Conservation (phyloP, 2,329 filamentous ascomycete species). For the Arthrobotrys megalospora region DNA sequence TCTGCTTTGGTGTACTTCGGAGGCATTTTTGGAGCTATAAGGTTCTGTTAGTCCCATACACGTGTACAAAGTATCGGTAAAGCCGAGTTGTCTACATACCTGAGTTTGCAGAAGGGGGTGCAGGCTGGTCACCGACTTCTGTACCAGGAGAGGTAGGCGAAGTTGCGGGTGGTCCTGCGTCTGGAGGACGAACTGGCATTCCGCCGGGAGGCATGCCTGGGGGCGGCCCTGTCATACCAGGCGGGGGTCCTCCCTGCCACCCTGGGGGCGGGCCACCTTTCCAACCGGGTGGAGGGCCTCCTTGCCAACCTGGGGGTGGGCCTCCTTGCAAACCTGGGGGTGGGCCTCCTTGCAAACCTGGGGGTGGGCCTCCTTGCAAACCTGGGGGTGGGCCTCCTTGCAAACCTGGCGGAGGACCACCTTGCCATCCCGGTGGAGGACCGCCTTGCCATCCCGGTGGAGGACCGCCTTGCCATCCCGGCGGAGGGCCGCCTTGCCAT, state of each 20-base stretch:
- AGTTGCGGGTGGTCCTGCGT: conserved; percentile 5
- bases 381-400: conserved; percentile 48
- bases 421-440: conserved; percentile 50
- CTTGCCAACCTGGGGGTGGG: conserved; percentile 41
- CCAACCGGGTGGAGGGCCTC: conserved; percentile 48
- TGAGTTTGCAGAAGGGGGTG: conserved; percentile 42
- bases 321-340: conserved; percentile 49
- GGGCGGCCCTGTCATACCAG: conserved; percentile 47
- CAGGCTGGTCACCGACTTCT: conserved; percentile 22
- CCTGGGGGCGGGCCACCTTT: conserved; percentile 53
- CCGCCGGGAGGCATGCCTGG: conserved; percentile 42
- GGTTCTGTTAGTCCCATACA: conserved; percentile 18
- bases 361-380: conserved; percentile 44
- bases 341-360: conserved; percentile 44
- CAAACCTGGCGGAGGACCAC: conserved; percentile 42
- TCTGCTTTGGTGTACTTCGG: conserved; percentile 69
- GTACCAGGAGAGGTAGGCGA: conserved; percentile 32
- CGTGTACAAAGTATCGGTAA: conserved; percentile 1
- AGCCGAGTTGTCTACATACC: conserved; percentile 31
- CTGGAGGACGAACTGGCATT: conserved; percentile 31
- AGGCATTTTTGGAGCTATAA: conserved; percentile 48
- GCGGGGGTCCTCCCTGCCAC: conserved; percentile 47
- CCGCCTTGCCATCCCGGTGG: conserved; percentile 33
- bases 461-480: conserved; percentile 32
- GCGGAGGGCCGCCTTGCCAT: conserved; percentile 50